Evolutionary conservation across 345 rosid genomes (phyloP).

Genomic region (Salix purpurea): DNA sequence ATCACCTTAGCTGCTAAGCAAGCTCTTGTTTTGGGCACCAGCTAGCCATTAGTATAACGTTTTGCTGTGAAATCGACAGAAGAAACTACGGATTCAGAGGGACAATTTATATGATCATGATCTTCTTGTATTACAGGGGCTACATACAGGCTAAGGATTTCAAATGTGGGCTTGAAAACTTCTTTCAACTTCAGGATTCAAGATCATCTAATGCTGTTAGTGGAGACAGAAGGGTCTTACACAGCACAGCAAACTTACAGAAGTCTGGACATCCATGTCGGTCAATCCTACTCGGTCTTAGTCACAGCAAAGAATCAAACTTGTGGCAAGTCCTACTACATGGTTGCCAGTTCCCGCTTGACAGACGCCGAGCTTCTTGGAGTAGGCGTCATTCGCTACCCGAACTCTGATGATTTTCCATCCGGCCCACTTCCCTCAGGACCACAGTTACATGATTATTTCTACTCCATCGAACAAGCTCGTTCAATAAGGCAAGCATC

Average conservation of each 20-base stretch:
- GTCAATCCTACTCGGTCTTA: constrained; percentile 35
- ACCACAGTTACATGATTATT: constrained; percentile 30
- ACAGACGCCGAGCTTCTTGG: constrained; percentile 24
- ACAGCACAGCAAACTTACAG: constrained; percentile 20
- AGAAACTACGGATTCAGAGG: no score
- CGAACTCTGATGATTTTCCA: constrained; percentile 22
- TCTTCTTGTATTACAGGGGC: constrained; percentile 14
- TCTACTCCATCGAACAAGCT: constrained; percentile 40
- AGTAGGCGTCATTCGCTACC: constrained; percentile 30
- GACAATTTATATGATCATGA: no score
- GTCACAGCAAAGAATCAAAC: constrained; percentile 31
- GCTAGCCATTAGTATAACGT: no score
- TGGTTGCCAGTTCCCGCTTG: constrained; percentile 44
- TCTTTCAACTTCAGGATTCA: constrained; percentile 35
- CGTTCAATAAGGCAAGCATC: constrained; percentile 28
- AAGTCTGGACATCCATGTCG: constrained; percentile 39
- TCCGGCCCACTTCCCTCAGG: constrained; percentile 23
- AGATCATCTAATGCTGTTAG: constrained; percentile 31
- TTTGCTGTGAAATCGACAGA: no score
- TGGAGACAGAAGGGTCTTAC: constrained; percentile 47
- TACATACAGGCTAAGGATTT: constrained; percentile 33
- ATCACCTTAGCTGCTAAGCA: no score
- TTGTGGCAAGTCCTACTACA: constrained; percentile 26
- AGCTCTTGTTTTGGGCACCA: no score
- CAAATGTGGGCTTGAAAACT: constrained; percentile 32